Conservation (phyloP, 2,329 filamentous ascomycete genomes). For the Hypoxylon sp. region DNA sequence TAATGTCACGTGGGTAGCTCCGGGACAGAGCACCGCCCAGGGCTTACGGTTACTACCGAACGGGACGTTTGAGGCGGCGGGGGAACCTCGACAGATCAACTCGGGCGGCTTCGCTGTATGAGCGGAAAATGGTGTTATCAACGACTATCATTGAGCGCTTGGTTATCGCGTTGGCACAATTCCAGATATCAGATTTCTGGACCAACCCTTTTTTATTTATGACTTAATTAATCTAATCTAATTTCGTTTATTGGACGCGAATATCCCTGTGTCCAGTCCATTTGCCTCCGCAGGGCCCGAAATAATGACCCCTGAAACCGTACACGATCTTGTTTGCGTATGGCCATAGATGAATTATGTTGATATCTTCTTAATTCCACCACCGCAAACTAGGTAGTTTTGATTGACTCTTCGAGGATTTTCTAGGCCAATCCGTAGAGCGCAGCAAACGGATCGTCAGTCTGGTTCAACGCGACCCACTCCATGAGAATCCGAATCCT, state of each 20-base stretch:
- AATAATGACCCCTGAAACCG: neutral
- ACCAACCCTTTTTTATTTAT: neutral
- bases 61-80: conserved; percentile 81
- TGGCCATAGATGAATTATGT: neutral
- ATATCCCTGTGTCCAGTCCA: neutral
- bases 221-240: neutral
- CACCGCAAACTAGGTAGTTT: neutral
- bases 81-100: conserved; percentile 84
- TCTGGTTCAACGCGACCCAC: conserved; percentile 42
- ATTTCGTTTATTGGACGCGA: neutral
- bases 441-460: conserved; percentile 46
- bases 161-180: neutral
- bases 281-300: neutral
- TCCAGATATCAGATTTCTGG: neutral
- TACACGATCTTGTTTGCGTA: neutral
- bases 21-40: conserved; percentile 79
- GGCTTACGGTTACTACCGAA: conserved; percentile 75
- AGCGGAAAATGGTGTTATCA: conserved; percentile 16
- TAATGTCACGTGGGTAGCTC: conserved; percentile 80
- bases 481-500: conserved; percentile 37
- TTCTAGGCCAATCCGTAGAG: conserved; percentile 32
- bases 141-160: neutral
- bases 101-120: conserved; percentile 75
- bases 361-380: neutral
- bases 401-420: neutral